Base-by-base conservation (phyloP, 108 stramenopile genomes). In the Schizochytrium sp. region DNA sequence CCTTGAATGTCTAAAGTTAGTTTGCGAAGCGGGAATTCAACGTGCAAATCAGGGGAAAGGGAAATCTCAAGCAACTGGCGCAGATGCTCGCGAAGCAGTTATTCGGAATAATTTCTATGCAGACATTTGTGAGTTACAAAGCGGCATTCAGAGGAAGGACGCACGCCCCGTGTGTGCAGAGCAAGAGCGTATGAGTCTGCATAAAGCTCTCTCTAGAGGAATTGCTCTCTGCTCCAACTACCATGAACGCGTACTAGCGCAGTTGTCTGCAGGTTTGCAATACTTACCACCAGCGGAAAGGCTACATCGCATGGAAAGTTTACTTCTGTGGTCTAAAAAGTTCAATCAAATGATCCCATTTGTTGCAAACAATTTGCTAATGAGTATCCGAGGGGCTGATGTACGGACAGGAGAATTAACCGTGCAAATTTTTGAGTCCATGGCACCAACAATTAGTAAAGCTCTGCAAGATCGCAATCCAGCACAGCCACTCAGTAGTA, bases 361-460 rank as follows among this genome's bases (percentile, higher is more conserved):
- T 2, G 53, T 83, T 10, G 76, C 53, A 5, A 83, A 55, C n/a
- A 83, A 83, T 42, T 53, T 83, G 10, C 76, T 83, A 47, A 83
- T 83, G 47, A 53, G 50, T n/a, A 83, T 83, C 38, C 47, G 76
- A n/a, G 53, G 53, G 50, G 47, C 76, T n/a, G 76, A 83, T 28
- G 8, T 53, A 40, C 50, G 50, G 15, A 83, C 76, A 5, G 76
- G 76, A 17, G 28, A 46, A 38, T 53, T 83, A 13, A 28, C 76
- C 0, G 76, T 83, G 53, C 0, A 83, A 55, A 55, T 55, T 7
- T 83, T 83, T 42, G 53, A 83, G 76, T n/a, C 50, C 50, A 83
- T 83, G 47, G 76, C 76, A 0, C 76, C 76, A 0, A 55, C 53
- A 28, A 17, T 83, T 5, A 40, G 15, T 8, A 5, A 17, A 42